Evolutionary conservation across 352 stramenopile species (phyloP).

Genomic region (Phytophthora colocasiae): DNA sequence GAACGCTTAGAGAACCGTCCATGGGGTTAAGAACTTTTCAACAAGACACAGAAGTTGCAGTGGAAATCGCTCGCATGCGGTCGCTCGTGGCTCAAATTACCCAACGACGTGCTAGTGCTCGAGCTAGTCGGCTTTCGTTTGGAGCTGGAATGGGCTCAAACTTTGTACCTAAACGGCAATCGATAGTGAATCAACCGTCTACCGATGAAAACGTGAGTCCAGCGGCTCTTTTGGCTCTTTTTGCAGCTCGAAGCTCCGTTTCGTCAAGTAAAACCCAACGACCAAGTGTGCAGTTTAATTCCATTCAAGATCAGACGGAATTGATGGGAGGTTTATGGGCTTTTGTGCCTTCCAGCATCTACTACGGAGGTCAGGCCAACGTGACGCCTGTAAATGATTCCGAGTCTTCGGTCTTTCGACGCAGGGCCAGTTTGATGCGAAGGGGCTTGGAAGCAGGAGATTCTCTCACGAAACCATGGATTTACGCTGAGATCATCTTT

Average conservation of each 20-base stretch:
- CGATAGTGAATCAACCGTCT: background rate
- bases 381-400: too few relatives aligned
- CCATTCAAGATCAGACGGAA: slow-evolving; percentile 12
- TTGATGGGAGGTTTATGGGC: slow-evolving; percentile 33
- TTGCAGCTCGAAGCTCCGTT: slow-evolving; percentile 24
- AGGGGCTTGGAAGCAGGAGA: slow-evolving; percentile 11
- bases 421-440: slow-evolving; percentile 26
- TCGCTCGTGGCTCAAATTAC: slow-evolving; percentile 17
- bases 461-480: slow-evolving; percentile 29
- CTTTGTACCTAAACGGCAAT: slow-evolving; percentile 16
- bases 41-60: slow-evolving; percentile 17
- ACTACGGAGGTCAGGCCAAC: slow-evolving; percentile 9
- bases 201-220: slow-evolving; percentile 17
- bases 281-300: slow-evolving; percentile 12
- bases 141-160: slow-evolving; percentile 4
- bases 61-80: slow-evolving; percentile 30
- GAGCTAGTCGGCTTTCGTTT: slow-evolving; percentile 31
- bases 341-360: slow-evolving; percentile 25
- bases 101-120: slow-evolving; percentile 35
- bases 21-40: slow-evolving; percentile 10
- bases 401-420: background rate
- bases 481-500: slow-evolving; percentile 61
- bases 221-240: slow-evolving; percentile 18
- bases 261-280: too few relatives aligned
- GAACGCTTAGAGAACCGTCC: slow-evolving; percentile 43